phyloP scores from a whole-genome alignment of 495 filamentous ascomycete species.

The Daldinia bambusicola region DNA sequence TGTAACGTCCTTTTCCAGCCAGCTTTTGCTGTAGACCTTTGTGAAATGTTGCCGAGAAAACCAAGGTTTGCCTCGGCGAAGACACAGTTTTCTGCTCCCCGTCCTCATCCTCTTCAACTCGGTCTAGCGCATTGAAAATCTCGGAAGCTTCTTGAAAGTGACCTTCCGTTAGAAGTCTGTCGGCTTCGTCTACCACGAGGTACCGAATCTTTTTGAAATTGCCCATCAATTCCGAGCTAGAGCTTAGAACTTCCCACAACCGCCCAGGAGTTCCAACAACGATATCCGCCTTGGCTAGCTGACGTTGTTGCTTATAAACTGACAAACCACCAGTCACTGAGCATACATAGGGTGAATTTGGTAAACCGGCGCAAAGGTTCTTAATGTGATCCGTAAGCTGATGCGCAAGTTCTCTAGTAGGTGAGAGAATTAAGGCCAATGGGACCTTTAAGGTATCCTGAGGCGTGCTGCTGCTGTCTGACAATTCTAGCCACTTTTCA shows the following conservation, averaged over 20 bases:
- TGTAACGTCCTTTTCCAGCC: constrained; percentile 74
- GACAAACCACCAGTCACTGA: constrained; percentile 92
- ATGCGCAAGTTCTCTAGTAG: constrained; percentile 92
- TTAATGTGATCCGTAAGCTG: constrained; percentile 86
- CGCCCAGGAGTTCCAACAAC: constrained; percentile 92
- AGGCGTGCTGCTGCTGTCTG: constrained; percentile 51
- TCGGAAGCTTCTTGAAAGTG: constrained; percentile 94
- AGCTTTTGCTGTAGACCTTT: constrained; percentile 89
- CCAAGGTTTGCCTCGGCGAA: constrained; percentile 80
- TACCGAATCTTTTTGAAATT: constrained; percentile 78
- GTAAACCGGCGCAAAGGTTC: constrained; percentile 70
- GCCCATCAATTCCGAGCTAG: constrained; percentile 60
- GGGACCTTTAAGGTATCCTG: constrained; percentile 61
- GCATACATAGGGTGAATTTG: constrained; percentile 72
- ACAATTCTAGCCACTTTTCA: constrained; percentile 67
- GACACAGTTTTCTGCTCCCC: constrained; percentile 42
- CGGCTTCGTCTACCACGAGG: constrained; percentile 93
- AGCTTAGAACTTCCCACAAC: constrained; percentile 91
- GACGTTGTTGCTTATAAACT: constrained; percentile 88
- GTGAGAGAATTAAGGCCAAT: constrained; percentile 88
- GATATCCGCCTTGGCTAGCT: constrained; percentile 80
- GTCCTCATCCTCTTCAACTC: constrained; percentile 55
- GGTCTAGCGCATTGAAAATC: constrained; percentile 79
- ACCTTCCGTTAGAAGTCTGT: constrained; percentile 89
- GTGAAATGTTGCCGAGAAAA: constrained; percentile 97